phyloP scores from a whole-genome alignment of 306 rosid genomes.

The apple (Malus domestica) region DNA sequence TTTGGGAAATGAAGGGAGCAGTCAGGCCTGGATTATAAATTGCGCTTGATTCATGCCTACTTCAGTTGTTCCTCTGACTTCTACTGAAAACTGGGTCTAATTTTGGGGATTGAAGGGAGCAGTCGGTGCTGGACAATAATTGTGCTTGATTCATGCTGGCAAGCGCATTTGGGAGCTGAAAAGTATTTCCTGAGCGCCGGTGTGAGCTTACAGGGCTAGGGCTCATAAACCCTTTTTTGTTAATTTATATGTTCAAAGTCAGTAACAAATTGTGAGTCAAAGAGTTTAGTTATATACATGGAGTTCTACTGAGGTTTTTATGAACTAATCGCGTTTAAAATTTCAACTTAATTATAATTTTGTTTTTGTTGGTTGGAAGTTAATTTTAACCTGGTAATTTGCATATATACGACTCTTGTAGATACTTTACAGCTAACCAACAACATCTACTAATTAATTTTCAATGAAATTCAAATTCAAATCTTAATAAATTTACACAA shows the following conservation, averaged over 20 bases:
- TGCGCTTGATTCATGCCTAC: neutral
- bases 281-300: neutral
- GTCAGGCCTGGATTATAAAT: neutral
- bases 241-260: neutral
- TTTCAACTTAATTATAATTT: too few species aligned
- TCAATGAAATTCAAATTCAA: too few species aligned
- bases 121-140: neutral
- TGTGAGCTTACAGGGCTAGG: too few species aligned
- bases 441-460: too few species aligned
- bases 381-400: too few species aligned
- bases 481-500: too few species aligned
- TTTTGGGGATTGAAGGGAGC: neutral
- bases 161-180: neutral
- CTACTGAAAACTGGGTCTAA: conserved; percentile 6
- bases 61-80: neutral
- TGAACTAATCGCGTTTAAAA: too few species aligned
- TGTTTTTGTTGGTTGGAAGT: too few species aligned
- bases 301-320: neutral
- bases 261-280: neutral
- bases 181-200: neutral
- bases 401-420: too few species aligned
- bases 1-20: neutral
- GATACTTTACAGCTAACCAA: too few species aligned
- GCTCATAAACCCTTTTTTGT: neutral
- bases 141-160: neutral